Evolutionary conservation across 2,329 filamentous ascomycete genomes (phyloP).

Genomic region (Myrmaecium sp.): DNA sequence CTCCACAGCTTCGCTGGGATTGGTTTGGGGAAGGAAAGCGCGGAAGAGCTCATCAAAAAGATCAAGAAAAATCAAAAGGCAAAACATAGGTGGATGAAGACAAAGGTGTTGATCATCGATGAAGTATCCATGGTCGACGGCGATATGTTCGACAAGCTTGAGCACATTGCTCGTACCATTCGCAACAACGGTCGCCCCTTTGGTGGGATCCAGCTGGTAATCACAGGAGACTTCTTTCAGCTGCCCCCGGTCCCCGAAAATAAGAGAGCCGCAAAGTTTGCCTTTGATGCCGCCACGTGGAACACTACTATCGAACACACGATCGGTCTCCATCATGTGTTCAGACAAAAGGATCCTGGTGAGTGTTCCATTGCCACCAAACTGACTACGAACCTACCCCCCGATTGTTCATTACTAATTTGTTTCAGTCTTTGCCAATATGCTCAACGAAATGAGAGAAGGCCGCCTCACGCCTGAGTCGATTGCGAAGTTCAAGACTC

Average conservation of each 20-base stretch:
- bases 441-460: slow-evolving; percentile 96
- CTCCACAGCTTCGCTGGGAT: slow-evolving; percentile 94
- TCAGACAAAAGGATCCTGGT: slow-evolving; percentile 78
- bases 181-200: slow-evolving; percentile 85
- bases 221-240: slow-evolving; percentile 97
- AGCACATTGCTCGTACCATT: slow-evolving; percentile 67
- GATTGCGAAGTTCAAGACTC: slow-evolving; percentile 54
- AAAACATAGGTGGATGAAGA: slow-evolving; percentile 73
- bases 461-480: slow-evolving; percentile 65
- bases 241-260: slow-evolving; percentile 79
- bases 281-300: slow-evolving; percentile 88
- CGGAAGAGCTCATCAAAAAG: slow-evolving; percentile 68
- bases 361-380: slow-evolving; percentile 5
- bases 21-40: slow-evolving; percentile 80
- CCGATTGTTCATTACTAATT: slow-evolving; percentile 11
- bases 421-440: slow-evolving; percentile 57
- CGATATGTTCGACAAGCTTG: slow-evolving; percentile 90
- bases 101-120: slow-evolving; percentile 77
- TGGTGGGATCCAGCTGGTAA: slow-evolving; percentile 87
- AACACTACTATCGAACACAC: slow-evolving; percentile 85
- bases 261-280: slow-evolving; percentile 62
- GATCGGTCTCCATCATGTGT: slow-evolving; percentile 86
- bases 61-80: slow-evolving; percentile 78
- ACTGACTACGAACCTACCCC: neutral
- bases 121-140: slow-evolving; percentile 98